Evolutionary conservation across 495 filamentous ascomycete genomes (phyloP).

Genomic region (Letharia lupina): DNA sequence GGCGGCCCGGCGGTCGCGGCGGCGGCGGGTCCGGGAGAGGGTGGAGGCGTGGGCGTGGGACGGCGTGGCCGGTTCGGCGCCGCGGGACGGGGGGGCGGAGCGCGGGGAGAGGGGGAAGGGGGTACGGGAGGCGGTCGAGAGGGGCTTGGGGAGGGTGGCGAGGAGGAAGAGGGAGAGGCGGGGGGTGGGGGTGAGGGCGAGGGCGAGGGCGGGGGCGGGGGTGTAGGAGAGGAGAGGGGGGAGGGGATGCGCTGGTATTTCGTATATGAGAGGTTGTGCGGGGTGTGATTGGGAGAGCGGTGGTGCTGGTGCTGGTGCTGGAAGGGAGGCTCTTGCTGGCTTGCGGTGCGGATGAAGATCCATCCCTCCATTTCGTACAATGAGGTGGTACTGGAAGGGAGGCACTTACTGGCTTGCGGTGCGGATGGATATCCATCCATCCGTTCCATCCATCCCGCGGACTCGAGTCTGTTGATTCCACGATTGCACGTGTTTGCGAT

Average conservation of each 20-base stretch:
- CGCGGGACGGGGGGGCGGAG: neutral
- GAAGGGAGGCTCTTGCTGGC: no score
- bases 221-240: neutral
- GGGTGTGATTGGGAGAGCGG: no score
- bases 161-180: neutral
- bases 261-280: neutral
- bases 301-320: no score
- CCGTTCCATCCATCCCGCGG: no score
- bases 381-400: no score
- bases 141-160: neutral
- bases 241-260: neutral
- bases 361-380: no score
- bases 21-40: neutral
- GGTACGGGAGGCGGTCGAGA: neutral
- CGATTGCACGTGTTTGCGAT: no score
- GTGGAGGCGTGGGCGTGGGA: neutral
- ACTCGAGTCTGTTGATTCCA: no score
- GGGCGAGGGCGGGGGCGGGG: neutral
- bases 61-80: no score
- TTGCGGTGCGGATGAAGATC: no score
- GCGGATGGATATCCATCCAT: no score
- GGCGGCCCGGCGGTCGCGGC: neutral
- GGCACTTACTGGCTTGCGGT: no score
- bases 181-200: neutral
- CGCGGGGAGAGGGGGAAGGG: neutral